phyloP scores from a whole-genome alignment of 2,329 filamentous ascomycete genomes.

The Aureobasidium uvarum region DNA sequence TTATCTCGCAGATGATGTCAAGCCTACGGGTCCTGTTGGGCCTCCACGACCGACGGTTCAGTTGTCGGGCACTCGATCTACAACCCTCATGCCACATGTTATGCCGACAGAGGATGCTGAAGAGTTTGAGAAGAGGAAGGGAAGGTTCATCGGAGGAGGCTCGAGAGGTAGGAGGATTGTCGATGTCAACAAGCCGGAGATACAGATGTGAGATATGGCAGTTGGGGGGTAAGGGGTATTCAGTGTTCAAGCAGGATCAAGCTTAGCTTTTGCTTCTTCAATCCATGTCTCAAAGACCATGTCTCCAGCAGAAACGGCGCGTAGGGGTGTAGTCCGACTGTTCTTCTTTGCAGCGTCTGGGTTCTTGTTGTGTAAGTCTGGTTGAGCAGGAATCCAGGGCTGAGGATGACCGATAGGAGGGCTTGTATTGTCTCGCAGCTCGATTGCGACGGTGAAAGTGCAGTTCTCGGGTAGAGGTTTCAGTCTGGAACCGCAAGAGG shows the following conservation, averaged over 20 bases:
- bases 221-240: background rate
- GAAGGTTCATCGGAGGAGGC: background rate
- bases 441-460: constrained; percentile 73
- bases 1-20: no score
- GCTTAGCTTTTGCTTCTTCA: constrained; percentile 42
- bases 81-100: background rate
- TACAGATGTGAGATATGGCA: background rate
- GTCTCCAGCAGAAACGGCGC: constrained; percentile 63
- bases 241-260: background rate
- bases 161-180: background rate
- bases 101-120: background rate
- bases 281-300: constrained; percentile 68
- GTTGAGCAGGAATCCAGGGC: constrained; percentile 61
- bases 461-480: constrained; percentile 61
- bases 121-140: background rate
- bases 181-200: constrained; percentile 2
- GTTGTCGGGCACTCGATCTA: background rate
- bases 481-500: constrained; percentile 59
- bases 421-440: constrained; percentile 61
- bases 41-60: background rate
- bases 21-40: background rate
- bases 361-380: constrained; percentile 42
- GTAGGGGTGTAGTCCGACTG: constrained; percentile 57
- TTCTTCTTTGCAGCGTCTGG: background rate
- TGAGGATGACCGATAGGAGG: constrained; percentile 53